Evolutionary conservation across 495 filamentous ascomycete species (phyloP), one percentile per base, ranked within the genome.

Genomic region (Neurospora sp.): DNA sequence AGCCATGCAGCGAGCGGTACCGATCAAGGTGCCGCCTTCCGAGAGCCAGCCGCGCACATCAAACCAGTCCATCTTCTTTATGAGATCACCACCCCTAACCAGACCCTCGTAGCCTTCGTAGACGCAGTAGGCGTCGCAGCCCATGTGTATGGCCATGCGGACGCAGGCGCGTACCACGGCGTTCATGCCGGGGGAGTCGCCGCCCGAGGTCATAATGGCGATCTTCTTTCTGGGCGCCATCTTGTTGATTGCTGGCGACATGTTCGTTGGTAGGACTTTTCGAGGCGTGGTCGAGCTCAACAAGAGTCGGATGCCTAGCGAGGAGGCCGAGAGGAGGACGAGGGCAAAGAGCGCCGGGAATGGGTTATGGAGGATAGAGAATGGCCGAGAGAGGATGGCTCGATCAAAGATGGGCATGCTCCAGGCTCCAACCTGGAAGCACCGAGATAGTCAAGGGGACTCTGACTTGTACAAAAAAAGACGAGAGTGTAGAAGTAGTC

Each of bases 121-220:
- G 76, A 99, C 87, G 77, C 90, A 93, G 77, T 91, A 99, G 70
- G 93, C 88, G 73, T 96, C 93, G 82, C 96, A 98, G 68, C 90
- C 92, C 75, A 90, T 86, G 79, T 93, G 89, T 74, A 98, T 93
- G 38, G 93, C 88, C 90, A 93, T 98, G 65, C 96, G 91, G 73
- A 99, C 93, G 42, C 98, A 94, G 48, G 96, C 96, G 61, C 96
- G 88, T 10, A 98, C 94, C 31, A 92, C 93, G 61, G 91, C 94
- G 81, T 97, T 98, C 96, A 99, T 99, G 76, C 96, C 96, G 5
- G 96, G 96, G 45, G 95, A 93, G 85, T 99, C 96, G 76, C 96
- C 96, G 75, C 96, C 96, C 74, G 92, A 96, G 74, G 96, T 99
- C 91, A 99, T 93, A 73, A 98, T 91, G 69, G 89, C 96, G 78